Evolutionary conservation across 495 filamentous ascomycete genomes (phyloP).

Genomic region (Aspergillus bertholletiae): DNA sequence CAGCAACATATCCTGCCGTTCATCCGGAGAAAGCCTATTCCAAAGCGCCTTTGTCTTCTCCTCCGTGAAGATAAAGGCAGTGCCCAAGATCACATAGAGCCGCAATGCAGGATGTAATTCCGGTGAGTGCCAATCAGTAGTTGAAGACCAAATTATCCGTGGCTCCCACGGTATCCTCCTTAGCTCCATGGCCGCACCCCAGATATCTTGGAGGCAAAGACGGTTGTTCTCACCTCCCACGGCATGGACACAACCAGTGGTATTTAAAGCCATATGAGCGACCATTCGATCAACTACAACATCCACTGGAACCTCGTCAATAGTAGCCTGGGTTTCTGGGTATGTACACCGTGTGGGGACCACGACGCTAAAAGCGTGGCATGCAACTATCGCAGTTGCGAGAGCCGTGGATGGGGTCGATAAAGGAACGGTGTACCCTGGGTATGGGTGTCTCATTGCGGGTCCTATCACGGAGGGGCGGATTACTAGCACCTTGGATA

Average conservation of each 20-base stretch:
- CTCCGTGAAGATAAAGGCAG: conserved; percentile 26
- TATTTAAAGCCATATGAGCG: conserved; percentile 20
- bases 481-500: conserved; percentile 10
- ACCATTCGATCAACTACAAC: conserved; percentile 28
- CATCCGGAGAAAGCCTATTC: conserved; percentile 5
- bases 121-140: conserved; percentile 25
- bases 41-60: conserved; percentile 14
- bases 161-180: conserved; percentile 23
- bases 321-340: conserved; percentile 21
- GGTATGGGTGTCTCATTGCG: conserved; percentile 6
- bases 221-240: conserved; percentile 23
- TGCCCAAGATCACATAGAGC: conserved; percentile 27
- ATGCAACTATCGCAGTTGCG: background rate
- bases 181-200: conserved; percentile 22
- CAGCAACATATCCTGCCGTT: conserved; percentile 12
- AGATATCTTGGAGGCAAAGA: conserved; percentile 17
- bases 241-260: conserved; percentile 26
- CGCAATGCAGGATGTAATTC: conserved; percentile 22
- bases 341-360: conserved; percentile 14
- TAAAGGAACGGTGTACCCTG: conserved; percentile 4
- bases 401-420: background rate
- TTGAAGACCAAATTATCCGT: conserved; percentile 18
- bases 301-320: conserved; percentile 35
- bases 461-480: conserved; percentile 17
- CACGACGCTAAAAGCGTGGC: background rate